These are phyloP conservation scores for Alternaria solani DNA, from an alignment of 2,329 filamentous ascomycete genomes.

Conservation along the genomic window DNA sequence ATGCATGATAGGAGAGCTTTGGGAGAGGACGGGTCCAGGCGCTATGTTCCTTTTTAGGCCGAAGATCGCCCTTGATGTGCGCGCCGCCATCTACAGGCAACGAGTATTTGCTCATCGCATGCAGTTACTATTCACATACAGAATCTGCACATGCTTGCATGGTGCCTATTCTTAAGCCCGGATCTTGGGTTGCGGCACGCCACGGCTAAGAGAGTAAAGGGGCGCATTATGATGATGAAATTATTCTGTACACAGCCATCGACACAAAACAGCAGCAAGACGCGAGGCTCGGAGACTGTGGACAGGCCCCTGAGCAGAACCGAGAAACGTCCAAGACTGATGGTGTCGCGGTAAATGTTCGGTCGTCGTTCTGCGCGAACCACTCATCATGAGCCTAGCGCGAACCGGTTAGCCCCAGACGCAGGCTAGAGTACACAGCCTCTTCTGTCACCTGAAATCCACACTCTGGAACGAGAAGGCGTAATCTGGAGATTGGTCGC, in stretches of 20 bases:
- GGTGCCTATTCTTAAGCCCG: neutral
- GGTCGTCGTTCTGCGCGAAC: neutral
- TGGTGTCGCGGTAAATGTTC: slow-evolving; percentile 5
- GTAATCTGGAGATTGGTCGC: neutral
- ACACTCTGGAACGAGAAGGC: neutral
- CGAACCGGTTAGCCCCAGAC: slow-evolving; percentile 8
- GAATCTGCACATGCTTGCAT: neutral
- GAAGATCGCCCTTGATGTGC: neutral
- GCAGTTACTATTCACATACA: neutral
- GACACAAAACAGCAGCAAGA: neutral
- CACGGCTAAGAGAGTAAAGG: neutral
- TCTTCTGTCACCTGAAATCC: slow-evolving; percentile 9
- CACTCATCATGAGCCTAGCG: slow-evolving; percentile 2
- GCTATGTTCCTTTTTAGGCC: neutral
- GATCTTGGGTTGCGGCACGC: neutral
- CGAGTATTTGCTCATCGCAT: too few species aligned
- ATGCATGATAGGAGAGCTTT: neutral
- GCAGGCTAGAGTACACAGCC: slow-evolving; percentile 18
- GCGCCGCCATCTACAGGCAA: neutral
- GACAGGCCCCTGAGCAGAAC: neutral
- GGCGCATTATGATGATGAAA: neutral
- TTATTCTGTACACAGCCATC: neutral
- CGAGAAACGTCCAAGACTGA: slow-evolving; percentile 1
- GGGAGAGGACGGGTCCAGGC: neutral
- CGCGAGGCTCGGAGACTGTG: neutral